These are phyloP conservation scores for Rhodotorula diobovata DNA, from an alignment of 768 basidiomycete genomes.

Conservation along the genomic window DNA sequence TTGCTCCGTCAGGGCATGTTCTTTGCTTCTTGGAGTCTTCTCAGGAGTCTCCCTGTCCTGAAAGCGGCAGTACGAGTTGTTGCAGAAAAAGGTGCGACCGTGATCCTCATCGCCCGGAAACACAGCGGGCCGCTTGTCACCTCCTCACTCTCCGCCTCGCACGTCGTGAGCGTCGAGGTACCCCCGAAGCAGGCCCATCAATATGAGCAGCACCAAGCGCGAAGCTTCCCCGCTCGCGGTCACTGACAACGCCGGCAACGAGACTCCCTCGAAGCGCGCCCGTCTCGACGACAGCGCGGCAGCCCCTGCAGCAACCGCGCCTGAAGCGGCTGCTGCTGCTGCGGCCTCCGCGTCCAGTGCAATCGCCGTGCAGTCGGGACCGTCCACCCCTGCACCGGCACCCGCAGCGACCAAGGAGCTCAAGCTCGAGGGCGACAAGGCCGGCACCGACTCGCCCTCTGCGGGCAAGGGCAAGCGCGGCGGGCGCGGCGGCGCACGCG, in stretches of 20 bases:
- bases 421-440: too few species aligned
- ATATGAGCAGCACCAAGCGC: slow-evolving; percentile 8
- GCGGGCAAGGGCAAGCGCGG: slow-evolving; percentile 2
- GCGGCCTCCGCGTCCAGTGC: not conserved
- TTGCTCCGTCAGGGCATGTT: too few species aligned
- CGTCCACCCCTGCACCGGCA: slow-evolving; percentile 10
- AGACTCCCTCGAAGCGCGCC: slow-evolving; percentile 32
- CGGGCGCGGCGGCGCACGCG: not conserved
- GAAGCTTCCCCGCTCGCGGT: not conserved
- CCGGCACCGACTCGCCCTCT: slow-evolving; percentile 30
- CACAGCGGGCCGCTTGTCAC: too few species aligned
- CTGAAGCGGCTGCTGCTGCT: not conserved
- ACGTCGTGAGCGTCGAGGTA: too few species aligned
- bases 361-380: not conserved
- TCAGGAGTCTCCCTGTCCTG: too few species aligned
- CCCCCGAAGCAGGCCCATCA: not conserved
- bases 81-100: too few species aligned
- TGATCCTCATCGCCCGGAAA: too few species aligned
- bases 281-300: slow-evolving; percentile 10
- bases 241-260: not conserved
- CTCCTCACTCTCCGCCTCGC: too few species aligned
- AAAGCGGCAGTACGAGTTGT: too few species aligned
- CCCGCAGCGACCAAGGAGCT: slow-evolving; percentile 3
- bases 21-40: too few species aligned
- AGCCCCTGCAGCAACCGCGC: not conserved